Percentiles rank a stretch among this genome's conserved stretches.
These are phyloP conservation scores for Leishmania major DNA, from an alignment of 208 protist species.

Conservation along the genomic window DNA sequence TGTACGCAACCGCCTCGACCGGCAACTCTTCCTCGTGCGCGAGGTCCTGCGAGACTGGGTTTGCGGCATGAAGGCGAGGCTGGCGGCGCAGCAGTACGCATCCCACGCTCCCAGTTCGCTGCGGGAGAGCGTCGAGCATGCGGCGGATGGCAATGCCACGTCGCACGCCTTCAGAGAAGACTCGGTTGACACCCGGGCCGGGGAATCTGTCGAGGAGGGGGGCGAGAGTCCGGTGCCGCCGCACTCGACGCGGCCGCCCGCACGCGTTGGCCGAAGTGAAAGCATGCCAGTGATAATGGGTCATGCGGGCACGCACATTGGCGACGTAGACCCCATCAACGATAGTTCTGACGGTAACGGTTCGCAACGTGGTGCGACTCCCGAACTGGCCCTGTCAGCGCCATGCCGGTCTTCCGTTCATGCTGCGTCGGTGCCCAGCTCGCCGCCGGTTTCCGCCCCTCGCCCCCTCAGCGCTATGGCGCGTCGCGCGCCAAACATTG, in stretches of 20 bases:
- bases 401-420: not conserved
- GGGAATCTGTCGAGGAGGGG: conserved; percentile 9
- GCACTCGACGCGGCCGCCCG: conserved; percentile 8
- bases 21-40: conserved; percentile 73
- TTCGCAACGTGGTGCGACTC: not conserved
- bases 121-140: not conserved
- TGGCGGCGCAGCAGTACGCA: conserved; percentile 10
- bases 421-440: not conserved
- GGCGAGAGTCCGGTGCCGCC: conserved; percentile 15
- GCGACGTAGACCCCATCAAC: not conserved
- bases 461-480: conserved; percentile 20
- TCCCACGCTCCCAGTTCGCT: not conserved
- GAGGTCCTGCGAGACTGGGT: conserved; percentile 76
- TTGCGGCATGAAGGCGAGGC: conserved; percentile 30
- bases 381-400: not conserved
- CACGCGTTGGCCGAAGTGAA: not conserved
- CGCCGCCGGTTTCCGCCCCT: not conserved
- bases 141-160: not conserved
- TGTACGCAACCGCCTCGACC: conserved; percentile 66
- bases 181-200: not conserved
- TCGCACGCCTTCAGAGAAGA: not conserved
- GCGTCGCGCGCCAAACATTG: conserved; percentile 25
- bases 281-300: too few relatives aligned
- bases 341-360: not conserved
- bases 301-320: not conserved